Base-by-base conservation (phyloP, 106 monocot species). In the Acorus calamus region DNA sequence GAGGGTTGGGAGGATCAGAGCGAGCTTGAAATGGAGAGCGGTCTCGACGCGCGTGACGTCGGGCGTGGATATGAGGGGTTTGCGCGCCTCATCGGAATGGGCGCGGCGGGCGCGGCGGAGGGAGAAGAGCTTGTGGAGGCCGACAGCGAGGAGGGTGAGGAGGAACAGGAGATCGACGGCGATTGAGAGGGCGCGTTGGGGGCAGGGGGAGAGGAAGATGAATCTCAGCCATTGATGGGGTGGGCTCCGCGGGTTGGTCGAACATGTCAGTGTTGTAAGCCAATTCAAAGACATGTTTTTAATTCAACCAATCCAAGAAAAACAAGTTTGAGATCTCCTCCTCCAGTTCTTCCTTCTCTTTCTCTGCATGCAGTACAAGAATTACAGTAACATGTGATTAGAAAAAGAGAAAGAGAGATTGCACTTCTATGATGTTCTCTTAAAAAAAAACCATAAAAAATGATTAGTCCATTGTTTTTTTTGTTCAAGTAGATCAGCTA, bases 191-290 rank as follows among this genome's bases (percentile, higher is more conserved):
- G 69, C 55, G 8, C 84, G 73, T 71, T 79, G 94, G 0, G 86
- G 74, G 66, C 94, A 94, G 0, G 81, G 86, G 5, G 94, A 94
- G 6, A 89, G 77, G 79, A 81, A 81, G 66, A 89, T n/a, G 79
- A 86, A 89, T 14, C 72, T 57, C 49, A 84, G 76, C 83, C 78
- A 85, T 46, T 69, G 66, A 56, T 72, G 14, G 50, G 47, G 42
- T 44, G 60, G 63, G 53, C 45, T 51, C 8, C 8, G 41, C 0
- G 54, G 7, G 9, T 53, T 6, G 64, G 78, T 61, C 1, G 61
- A 66, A 75, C 85, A 89, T 6, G 72, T 46, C 46, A 73, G 80
- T 14, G 80, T 78, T 62, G 67, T 74, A 14, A 87, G 54, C 70
- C 78, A 83, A 10, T 75, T 76, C 1, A 1, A 28, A 28, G 28